These are phyloP conservation scores for Blastobotrys aristatus DNA, from an alignment of 1,139 yeast species.

Conservation along the genomic window DNA sequence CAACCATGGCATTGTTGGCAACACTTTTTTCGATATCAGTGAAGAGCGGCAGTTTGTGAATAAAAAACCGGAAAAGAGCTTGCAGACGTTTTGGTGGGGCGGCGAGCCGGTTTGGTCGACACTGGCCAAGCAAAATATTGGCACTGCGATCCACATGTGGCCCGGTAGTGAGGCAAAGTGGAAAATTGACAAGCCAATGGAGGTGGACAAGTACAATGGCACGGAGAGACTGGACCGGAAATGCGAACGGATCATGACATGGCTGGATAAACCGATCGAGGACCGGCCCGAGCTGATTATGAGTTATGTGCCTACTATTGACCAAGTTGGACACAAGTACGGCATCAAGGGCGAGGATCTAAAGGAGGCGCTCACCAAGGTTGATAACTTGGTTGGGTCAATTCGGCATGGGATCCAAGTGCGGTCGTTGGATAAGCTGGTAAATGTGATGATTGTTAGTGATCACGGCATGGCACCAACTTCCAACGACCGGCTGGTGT, in stretches of 20 bases:
- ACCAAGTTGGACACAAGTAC: conserved; percentile 62
- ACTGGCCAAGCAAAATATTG: conserved; percentile 58
- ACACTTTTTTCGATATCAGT: conserved; percentile 66
- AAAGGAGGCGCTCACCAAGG: conserved; percentile 50
- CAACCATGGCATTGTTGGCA: conserved; percentile 84
- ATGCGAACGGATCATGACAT: conserved; percentile 50
- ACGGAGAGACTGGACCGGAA: conserved; percentile 57
- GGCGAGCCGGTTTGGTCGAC: conserved; percentile 90
- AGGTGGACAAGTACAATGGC: conserved; percentile 59
- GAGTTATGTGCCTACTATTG: conserved; percentile 77
- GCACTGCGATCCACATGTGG: conserved; percentile 91
- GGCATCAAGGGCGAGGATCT: conserved; percentile 64
- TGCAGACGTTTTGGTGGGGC: conserved; percentile 71
- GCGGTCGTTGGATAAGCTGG: conserved; percentile 58
- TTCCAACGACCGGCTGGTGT: conserved; percentile 54
- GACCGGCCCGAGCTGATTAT: conserved; percentile 73
- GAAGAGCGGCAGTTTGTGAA: conserved; percentile 56
- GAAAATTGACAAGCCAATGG: conserved; percentile 39
- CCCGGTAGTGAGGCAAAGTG: conserved; percentile 81
- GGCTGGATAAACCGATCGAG: conserved; percentile 54
- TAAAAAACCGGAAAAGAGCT: conserved; percentile 53
- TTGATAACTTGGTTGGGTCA: conserved; percentile 57
- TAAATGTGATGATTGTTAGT: conserved; percentile 72
- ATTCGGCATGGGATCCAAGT: conserved; percentile 45
- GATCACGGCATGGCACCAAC: conserved; percentile 97